A percentile compares a stretch with the other conserved stretches of the same genome.
Evolutionary conservation across 1,284 basidiomycete species (phyloP).

Genomic region (Leccinum ambiguum): DNA sequence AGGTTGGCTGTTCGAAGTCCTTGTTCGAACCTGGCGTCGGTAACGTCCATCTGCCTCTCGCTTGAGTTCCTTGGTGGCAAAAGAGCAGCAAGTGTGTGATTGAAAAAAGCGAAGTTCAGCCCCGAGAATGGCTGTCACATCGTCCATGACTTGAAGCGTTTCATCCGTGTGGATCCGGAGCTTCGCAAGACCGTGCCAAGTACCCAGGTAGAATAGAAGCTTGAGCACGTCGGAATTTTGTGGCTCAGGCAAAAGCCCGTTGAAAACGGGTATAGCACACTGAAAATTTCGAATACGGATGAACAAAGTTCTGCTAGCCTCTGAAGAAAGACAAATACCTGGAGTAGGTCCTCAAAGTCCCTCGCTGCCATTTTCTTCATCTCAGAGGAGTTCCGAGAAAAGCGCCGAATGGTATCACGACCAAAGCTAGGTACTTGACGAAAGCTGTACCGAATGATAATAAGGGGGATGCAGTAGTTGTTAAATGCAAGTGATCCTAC

Average conservation of each 20-base stretch:
- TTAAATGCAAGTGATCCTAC: background rate
- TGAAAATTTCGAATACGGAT: background rate
- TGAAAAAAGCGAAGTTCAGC: background rate
- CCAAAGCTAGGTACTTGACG: background rate
- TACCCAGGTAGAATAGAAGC: background rate
- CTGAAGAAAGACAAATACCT: background rate
- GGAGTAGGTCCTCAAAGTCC: background rate
- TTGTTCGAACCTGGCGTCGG: background rate
- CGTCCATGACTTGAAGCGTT: background rate
- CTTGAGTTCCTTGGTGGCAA: background rate
- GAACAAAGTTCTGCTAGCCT: no score
- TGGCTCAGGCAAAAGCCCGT: background rate
- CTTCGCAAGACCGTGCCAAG: background rate
- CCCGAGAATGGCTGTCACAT: background rate
- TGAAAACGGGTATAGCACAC: background rate
- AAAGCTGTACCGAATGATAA: background rate
- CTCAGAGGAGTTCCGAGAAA: background rate
- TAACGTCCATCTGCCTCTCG: background rate
- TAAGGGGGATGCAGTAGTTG: no score
- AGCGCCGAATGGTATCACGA: background rate
- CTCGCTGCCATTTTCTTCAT: conserved; percentile 1
- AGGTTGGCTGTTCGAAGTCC: background rate
- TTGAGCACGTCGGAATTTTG: background rate
- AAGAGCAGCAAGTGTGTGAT: background rate
- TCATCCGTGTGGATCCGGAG: background rate